phyloP scores from a whole-genome alignment of 2,329 filamentous ascomycete genomes.

The Purpureocillium lavendulum region DNA sequence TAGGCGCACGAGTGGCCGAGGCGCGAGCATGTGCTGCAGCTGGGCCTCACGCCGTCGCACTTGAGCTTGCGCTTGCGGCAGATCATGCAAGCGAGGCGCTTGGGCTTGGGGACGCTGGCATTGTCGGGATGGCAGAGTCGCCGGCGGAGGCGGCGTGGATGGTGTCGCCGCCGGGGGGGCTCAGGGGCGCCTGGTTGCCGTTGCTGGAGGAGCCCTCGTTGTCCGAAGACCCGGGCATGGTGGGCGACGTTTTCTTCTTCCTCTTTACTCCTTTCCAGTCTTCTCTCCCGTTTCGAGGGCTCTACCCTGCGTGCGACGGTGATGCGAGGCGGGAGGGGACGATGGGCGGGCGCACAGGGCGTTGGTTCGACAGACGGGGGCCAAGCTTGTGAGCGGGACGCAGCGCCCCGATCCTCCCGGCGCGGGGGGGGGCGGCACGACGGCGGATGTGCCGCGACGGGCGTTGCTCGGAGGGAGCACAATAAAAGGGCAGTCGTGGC shows the following conservation, averaged over 20 bases:
- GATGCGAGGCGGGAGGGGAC: not conserved
- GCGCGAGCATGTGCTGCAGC: constrained; percentile 82
- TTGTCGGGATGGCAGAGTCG: constrained; percentile 39
- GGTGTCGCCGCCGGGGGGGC: constrained; percentile 24
- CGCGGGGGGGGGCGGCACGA: not conserved
- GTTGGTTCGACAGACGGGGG: no score
- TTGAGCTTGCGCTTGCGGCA: constrained; percentile 88
- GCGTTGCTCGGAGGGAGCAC: no score
- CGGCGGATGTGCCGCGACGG: no score
- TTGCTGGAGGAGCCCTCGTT: constrained; percentile 23
- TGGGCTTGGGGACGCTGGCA: constrained; percentile 63
- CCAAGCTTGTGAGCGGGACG: not conserved
- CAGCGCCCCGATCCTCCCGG: not conserved
- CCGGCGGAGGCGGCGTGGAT: constrained; percentile 18
- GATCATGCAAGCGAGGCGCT: constrained; percentile 89
- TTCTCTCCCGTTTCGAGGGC: no score
- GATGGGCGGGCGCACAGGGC: not conserved
- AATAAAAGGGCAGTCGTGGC: no score
- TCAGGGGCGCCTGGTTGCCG: constrained; percentile 18
- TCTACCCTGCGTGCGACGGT: no score
- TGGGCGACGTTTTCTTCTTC: not conserved
- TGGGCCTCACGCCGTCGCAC: constrained; percentile 78
- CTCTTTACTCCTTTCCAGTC: no score
- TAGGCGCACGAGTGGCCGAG: constrained; percentile 82
- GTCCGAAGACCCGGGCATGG: constrained; percentile 29